Evolutionary conservation across 73 alveolate genomes (phyloP), one percentile per base, ranked within the genome.

Genomic region (Durusdinium trenchii): DNA sequence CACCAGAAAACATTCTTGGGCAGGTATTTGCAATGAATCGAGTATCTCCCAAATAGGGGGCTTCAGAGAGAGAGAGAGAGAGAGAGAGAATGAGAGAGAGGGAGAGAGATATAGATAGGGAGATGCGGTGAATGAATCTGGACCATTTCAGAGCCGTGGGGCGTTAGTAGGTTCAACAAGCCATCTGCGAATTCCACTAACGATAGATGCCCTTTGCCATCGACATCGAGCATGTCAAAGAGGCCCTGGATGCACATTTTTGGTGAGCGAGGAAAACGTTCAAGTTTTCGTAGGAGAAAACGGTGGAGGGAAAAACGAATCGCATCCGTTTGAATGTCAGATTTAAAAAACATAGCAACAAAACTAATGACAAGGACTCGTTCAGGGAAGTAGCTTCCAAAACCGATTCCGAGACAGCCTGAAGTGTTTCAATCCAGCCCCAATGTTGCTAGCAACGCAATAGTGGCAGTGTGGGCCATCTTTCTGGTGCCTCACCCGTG

Each of bases 201-300:
- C 26, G 94, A 48, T 38, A 83, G 40, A 28, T 48, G 45, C 4
- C 94, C 94, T 26, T 36, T 32, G 14, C 94, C 94, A 14, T 83
- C 94, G 16, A 83, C 94, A 35, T 83, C 94, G 47, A 83, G 73
- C 94, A 83, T 83, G 94, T 83, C 94, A 42, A 83, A 83, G n/a
- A 83, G 75, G 75, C 50, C 94, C 94, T 83, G 61, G 23, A 6
- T 35, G n/a, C n/a, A n/a, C n/a, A n/a, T n/a, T n/a, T n/a, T n/a
- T n/a, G n/a, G n/a, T n/a, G n/a, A n/a, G n/a, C n/a, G n/a, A n/a
- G n/a, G n/a, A n/a, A n/a, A n/a, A n/a, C n/a, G n/a, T 23, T 16
- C 69, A 57, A 23, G 69, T 12, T 57, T 12, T 16, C 23, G 69
- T 23, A 57, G 69, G 69, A 57, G 69, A 23, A 57, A 12, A 57